phyloP scores from a whole-genome alignment of 129 eudicot species.

The Logfia minima region DNA sequence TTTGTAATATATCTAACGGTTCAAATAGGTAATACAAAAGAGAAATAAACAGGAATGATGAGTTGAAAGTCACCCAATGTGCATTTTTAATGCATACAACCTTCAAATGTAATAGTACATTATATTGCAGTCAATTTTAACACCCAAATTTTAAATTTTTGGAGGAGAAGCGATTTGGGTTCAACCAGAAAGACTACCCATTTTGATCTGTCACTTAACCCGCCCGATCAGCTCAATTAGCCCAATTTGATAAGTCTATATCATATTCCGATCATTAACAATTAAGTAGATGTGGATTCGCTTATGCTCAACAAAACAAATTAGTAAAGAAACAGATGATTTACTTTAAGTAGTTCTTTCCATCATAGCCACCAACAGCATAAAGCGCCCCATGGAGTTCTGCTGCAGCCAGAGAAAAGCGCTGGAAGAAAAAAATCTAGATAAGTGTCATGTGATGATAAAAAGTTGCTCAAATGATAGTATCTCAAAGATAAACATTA shows the following conservation, averaged over 20 bases:
- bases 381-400: conserved; percentile 74
- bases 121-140: background rate
- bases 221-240: background rate
- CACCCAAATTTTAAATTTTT: background rate
- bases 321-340: background rate
- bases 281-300: background rate
- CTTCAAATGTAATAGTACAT: background rate
- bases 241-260: background rate
- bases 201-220: background rate
- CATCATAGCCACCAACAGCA: conserved; percentile 93
- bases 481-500: background rate
- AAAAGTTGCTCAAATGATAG: background rate
- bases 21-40: background rate
- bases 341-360: conserved; percentile 64
- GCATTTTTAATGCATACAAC: background rate
- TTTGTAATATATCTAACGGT: background rate
- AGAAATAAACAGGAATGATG: background rate
- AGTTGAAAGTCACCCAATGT: too few relatives aligned
- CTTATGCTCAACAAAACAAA: conserved; percentile 6
- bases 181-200: too few relatives aligned
- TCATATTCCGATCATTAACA: conserved; percentile 5
- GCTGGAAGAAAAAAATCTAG: conserved; percentile 40
- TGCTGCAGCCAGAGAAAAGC: conserved; percentile 77
- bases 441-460: background rate
- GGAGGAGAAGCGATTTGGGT: too few relatives aligned